Base-by-base conservation (phyloP, 495 filamentous ascomycete genomes). In the Venustampulla echinocandica region DNA sequence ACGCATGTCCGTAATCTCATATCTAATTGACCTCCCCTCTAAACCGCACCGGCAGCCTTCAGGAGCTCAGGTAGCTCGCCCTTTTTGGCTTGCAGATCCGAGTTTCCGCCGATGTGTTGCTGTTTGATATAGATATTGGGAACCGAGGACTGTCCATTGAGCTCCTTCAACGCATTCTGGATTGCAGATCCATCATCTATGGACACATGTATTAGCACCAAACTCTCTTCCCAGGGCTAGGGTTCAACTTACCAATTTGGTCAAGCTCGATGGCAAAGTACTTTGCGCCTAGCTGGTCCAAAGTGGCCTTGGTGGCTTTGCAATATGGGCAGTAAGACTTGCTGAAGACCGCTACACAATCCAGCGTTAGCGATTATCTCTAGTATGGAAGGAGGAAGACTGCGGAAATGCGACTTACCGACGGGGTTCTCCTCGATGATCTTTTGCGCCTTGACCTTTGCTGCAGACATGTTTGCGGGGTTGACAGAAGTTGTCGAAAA, bases 281-380 rank as follows among this genome's bases (percentile, higher is more conserved):
- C 59, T 88, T 86, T 35, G 86, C 89, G 53, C 79, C 78, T 47
- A 77, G 38, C 28, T 79, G 66, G 54, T 67, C 73, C 55, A 99
- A 71, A 28, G 87, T 69, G 9, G 64, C 42, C 79, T 96, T 96
- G 52, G 80, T 78, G 44, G 88, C 74, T 23, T 61, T 68, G 74
- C 90, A 97, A 77, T 94, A 90, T n/a, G 90, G 90, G 76, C 92
- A 99, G 69, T 84, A 95, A 11, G 82, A 86, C 70, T 99, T 99
- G 63, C 79, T 85, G 77, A 98, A 98, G 54, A 98, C 84, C 50
- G 90, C 86, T 90, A 24, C 15, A 32, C 23, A 44, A 10, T 10
- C 35, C 14, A n/a, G 9, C 1, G 19, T 46, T 15, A 41, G 24
- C 27, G 20, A 2, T 13, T 20, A 22, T 3, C 14, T 19, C 27